Evolutionary conservation across 148 eudicot genomes (phyloP).

Genomic region (Rhododendron griersonianum): DNA sequence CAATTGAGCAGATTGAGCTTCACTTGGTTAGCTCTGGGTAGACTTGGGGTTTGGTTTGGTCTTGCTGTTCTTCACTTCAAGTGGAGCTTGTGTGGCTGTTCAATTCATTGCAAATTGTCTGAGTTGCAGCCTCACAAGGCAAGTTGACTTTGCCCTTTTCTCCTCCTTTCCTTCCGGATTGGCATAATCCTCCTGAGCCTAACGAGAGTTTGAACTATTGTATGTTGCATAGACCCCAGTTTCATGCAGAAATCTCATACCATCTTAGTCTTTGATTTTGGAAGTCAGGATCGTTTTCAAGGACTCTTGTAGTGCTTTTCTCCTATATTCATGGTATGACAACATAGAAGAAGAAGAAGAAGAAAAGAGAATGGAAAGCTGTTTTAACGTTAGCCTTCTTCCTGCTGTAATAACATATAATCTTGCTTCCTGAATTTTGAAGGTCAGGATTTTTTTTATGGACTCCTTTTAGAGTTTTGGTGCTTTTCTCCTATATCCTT

Average conservation of each 20-base stretch:
- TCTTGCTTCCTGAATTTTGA: neutral
- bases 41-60: neutral
- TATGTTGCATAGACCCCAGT: neutral
- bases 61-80: neutral
- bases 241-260: neutral
- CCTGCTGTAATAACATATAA: neutral
- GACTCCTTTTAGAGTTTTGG: neutral
- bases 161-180: neutral
- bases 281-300: neutral
- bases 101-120: neutral
- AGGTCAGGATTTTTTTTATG: neutral
- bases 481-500: neutral
- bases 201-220: neutral
- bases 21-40: neutral
- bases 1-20: neutral
- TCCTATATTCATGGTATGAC: neutral
- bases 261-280: neutral
- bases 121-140: slow-evolving; percentile 1
- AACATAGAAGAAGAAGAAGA: neutral
- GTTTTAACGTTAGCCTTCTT: neutral
- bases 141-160: slow-evolving; percentile 1
- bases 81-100: slow-evolving; percentile 1
- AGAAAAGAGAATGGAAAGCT: neutral
- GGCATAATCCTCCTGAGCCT: neutral
- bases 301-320: neutral